These are phyloP conservation scores for Pugionium cornutum DNA, from an alignment of 345 rosid species.

Conservation along the genomic window DNA sequence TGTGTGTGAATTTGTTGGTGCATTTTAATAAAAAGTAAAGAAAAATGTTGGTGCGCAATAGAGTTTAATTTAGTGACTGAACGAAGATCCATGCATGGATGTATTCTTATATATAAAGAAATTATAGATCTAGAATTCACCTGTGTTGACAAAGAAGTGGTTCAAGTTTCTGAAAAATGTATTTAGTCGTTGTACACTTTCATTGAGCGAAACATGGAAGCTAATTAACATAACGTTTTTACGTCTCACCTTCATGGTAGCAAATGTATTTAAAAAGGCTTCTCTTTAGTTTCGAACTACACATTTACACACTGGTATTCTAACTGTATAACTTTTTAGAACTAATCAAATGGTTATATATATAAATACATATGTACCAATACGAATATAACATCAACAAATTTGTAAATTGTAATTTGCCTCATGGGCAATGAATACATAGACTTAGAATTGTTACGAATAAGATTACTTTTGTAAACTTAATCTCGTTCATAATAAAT, in stretches of 20 bases:
- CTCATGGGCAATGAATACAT: too few species aligned
- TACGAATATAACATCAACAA: too few species aligned
- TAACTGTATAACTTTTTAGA: too few species aligned
- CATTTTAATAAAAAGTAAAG: background rate
- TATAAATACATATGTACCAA: too few species aligned
- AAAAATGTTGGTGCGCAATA: background rate
- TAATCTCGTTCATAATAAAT: background rate
- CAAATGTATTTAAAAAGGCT: background rate
- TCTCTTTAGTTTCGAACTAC: background rate
- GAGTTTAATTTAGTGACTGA: conserved; percentile 1
- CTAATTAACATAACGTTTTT: background rate
- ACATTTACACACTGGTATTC: conserved; percentile 1
- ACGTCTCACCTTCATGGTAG: background rate
- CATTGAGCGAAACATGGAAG: background rate
- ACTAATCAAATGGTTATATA: background rate
- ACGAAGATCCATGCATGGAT: background rate
- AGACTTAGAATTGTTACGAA: too few species aligned
- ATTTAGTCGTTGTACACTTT: background rate
- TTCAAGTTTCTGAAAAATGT: conserved; percentile 8
- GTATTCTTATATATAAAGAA: too few species aligned
- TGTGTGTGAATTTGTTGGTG: too few species aligned
- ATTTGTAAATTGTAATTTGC: too few species aligned
- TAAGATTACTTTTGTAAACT: conserved; percentile 7
- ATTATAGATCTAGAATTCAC: too few species aligned
- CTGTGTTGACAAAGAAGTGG: background rate